Percentiles rank a stretch among this genome's conserved stretches.
phyloP scores from a whole-genome alignment of 2,329 filamentous ascomycete species.

The Dryadomyces quercivorus region DNA sequence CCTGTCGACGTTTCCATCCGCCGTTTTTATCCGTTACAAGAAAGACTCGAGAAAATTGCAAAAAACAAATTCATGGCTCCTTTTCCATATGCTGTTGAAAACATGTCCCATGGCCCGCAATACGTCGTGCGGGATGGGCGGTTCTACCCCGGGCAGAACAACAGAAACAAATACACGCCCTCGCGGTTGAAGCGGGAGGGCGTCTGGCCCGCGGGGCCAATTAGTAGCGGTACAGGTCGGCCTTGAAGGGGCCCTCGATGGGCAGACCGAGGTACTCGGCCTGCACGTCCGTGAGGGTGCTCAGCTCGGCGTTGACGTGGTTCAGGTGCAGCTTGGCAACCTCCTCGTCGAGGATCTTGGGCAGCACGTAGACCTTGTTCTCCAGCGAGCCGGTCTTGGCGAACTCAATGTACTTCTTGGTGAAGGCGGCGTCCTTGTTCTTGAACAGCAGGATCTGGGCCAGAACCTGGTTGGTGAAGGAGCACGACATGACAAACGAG shows the following conservation, averaged over 20 bases:
- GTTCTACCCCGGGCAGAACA: neutral
- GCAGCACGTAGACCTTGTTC: conserved; percentile 87
- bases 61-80: conserved; percentile 9
- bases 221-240: conserved; percentile 75
- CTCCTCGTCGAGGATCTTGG: conserved; percentile 99
- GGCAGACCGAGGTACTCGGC: conserved; percentile 88
- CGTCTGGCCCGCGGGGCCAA: neutral
- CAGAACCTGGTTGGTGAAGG: conserved; percentile 99
- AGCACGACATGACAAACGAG: conserved; percentile 99
- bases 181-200: conserved; percentile 6
- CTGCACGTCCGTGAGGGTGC: conserved; percentile 72
- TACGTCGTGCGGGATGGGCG: neutral
- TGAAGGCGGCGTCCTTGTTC: conserved; percentile 74
- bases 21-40: neutral
- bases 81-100: conserved; percentile 18
- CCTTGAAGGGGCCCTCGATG: conserved; percentile 88
- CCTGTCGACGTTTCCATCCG: neutral
- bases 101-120: conserved; percentile 11
- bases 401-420: conserved; percentile 93
- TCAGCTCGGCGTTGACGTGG: conserved; percentile 92
- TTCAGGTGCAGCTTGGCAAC: conserved; percentile 86
- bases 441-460: conserved; percentile 98
- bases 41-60: conserved; percentile 1
- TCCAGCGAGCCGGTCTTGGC: conserved; percentile 83
- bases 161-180: neutral